Conservation (phyloP, 2,329 filamentous ascomycete genomes). For the Diaporthe eres region DNA sequence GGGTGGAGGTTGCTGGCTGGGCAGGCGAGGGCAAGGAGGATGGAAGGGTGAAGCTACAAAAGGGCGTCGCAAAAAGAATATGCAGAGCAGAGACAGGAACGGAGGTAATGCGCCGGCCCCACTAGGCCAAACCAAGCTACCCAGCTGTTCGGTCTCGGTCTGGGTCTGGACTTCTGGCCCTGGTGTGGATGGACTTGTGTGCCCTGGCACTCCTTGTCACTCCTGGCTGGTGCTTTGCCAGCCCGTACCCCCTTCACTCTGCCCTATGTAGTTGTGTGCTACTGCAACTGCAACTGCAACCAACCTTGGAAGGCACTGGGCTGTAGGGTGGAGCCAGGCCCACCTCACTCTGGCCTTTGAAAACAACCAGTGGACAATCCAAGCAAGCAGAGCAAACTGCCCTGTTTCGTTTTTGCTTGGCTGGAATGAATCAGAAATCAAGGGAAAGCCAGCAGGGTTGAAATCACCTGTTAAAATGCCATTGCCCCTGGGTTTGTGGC, state of each 20-base stretch:
- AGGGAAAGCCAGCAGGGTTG: background rate
- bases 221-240: conserved; percentile 5
- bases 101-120: conserved; percentile 35
- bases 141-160: background rate
- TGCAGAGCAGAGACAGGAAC: conserved; percentile 24
- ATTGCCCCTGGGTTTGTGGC: conserved; percentile 4
- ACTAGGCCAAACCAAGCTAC: conserved; percentile 28
- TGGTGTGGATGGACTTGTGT: conserved; percentile 3
- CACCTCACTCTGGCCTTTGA: background rate
- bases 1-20: conserved; percentile 13
- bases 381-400: background rate
- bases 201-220: conserved; percentile 1
- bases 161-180: conserved; percentile 16
- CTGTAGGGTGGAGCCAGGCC: background rate
- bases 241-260: conserved; percentile 1
- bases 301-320: conserved; percentile 11
- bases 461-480: background rate
- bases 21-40: conserved; percentile 1
- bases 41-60: conserved; percentile 28
- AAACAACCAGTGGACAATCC: background rate
- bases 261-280: background rate
- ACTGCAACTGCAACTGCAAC: background rate
- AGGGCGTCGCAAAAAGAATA: conserved; percentile 35
- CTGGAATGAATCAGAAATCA: background rate
- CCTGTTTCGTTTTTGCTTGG: background rate